phyloP scores from a whole-genome alignment of 2,329 filamentous ascomycete genomes.

The Chaetothyriales sp. region DNA sequence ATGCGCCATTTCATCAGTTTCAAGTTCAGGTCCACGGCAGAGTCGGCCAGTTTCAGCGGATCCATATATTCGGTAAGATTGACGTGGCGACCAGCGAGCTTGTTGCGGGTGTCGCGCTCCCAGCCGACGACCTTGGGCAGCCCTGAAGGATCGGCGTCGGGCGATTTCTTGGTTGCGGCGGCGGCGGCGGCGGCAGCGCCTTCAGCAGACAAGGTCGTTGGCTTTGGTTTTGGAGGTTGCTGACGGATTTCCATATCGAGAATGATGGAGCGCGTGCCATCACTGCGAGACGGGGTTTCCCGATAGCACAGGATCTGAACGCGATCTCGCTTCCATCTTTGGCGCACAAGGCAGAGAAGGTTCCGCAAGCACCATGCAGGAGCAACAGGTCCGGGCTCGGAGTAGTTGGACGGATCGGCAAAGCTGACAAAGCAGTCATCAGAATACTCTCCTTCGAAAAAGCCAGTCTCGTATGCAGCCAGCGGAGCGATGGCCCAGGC shows the following conservation, averaged over 20 bases:
- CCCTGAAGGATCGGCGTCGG: slow-evolving; percentile 11
- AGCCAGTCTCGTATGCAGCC: slow-evolving; percentile 67
- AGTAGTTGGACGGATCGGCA: slow-evolving; percentile 82
- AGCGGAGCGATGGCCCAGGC: slow-evolving; percentile 67
- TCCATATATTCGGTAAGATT: slow-evolving; percentile 92
- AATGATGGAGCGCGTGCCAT: slow-evolving; percentile 70
- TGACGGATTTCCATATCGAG: slow-evolving; percentile 40
- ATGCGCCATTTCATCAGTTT: slow-evolving; percentile 99
- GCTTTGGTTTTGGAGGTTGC: background rate
- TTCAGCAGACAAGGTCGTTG: slow-evolving; percentile 12
- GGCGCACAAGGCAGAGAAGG: slow-evolving; percentile 67
- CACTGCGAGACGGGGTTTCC: slow-evolving; percentile 62
- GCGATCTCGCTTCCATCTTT: slow-evolving; percentile 62
- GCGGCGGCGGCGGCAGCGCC: slow-evolving; percentile 29
- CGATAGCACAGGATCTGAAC: slow-evolving; percentile 83
- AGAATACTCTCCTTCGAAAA: slow-evolving; percentile 61
- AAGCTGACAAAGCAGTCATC: slow-evolving; percentile 75
- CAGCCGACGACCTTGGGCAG: slow-evolving; percentile 91
- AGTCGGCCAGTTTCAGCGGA: slow-evolving; percentile 69
- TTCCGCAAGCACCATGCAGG: slow-evolving; percentile 92
- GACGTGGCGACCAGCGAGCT: slow-evolving; percentile 62
- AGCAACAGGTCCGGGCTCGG: slow-evolving; percentile 81
- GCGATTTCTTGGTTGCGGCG: slow-evolving; percentile 9
- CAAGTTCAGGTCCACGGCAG: slow-evolving; percentile 87
- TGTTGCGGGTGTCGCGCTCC: slow-evolving; percentile 71